Evolutionary conservation across 495 filamentous ascomycete genomes (phyloP).

Genomic region (Daldinia decipiens): DNA sequence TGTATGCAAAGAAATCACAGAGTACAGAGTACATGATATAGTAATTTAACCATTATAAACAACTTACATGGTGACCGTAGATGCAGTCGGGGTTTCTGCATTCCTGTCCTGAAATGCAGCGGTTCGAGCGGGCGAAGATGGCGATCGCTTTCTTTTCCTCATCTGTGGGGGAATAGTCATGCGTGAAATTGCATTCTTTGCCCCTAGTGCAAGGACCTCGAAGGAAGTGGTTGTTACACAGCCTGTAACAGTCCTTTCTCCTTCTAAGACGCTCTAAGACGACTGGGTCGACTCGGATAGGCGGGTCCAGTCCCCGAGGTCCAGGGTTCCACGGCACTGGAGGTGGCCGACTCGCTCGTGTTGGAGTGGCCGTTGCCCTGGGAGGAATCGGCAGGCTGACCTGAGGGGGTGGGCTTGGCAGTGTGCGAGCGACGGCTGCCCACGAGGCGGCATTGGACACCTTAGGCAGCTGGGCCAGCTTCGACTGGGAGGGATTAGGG

Average conservation of each 20-base stretch:
- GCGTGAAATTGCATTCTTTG: constrained; percentile 77
- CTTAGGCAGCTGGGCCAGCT: constrained; percentile 15
- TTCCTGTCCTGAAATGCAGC: constrained; percentile 76
- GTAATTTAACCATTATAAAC: not conserved
- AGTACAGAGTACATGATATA: not conserved
- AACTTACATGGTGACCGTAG: constrained; percentile 75
- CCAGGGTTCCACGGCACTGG: constrained; percentile 61
- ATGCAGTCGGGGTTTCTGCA: constrained; percentile 84
- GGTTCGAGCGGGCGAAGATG: constrained; percentile 79
- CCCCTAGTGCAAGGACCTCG: constrained; percentile 77
- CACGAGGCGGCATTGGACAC: constrained; percentile 39
- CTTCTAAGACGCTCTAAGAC: constrained; percentile 80
- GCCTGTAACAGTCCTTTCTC: constrained; percentile 76
- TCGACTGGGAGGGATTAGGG: too few relatives aligned
- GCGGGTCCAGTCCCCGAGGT: constrained; percentile 59
- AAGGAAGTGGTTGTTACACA: constrained; percentile 88
- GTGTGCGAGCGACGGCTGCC: constrained; percentile 48
- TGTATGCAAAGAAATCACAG: not conserved
- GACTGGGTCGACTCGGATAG: constrained; percentile 60
- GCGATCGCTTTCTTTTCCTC: constrained; percentile 74
- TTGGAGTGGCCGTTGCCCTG: constrained; percentile 16
- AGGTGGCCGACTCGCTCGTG: constrained; percentile 19
- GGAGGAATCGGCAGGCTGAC: constrained; percentile 47
- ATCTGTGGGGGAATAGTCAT: constrained; percentile 73
- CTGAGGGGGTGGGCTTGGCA: constrained; percentile 51